Evolutionary conservation across 805 yeast species (phyloP), one percentile per base, ranked within the genome.

Genomic region (Starmerella davenportii): DNA sequence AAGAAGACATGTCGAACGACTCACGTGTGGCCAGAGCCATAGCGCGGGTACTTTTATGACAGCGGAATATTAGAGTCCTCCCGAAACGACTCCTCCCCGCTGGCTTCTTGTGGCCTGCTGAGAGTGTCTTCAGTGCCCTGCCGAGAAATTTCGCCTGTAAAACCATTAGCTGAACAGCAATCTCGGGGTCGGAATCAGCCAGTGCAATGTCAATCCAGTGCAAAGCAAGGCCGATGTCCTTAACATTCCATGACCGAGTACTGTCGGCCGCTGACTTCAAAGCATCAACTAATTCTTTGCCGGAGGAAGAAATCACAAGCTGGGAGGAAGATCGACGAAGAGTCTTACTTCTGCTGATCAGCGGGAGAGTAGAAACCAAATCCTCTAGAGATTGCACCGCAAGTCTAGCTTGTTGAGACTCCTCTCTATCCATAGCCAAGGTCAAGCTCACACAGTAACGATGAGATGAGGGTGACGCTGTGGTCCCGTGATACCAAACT

Each of bases 151-250:
- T 3, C 13, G 38, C 37, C 35, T 38, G 41, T 9, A 24, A n/a
- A 9, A 34, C 7, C n/a, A 38, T 34, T 18, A 38, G 38, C 18
- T 34, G 30, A 23, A n/a, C 11, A 15, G 38, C 30, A 7, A 21
- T 11, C 9, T 15, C 23, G 17, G 31, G 17, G 34, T 7, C 15
- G 15, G 11, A 9, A 9, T 21, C 21, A 11, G 25, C 24, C 38
- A 41, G 13, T 4, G 25, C 35, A 4, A 23, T 24, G 19, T 41
- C 30, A 7, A 35, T 30, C 43, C 43, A 41, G 14, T 41, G 36
- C 36, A 41, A 30, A 8, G 29, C 30, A 5, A 41, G 34, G n/a
- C 40, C 43, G 14, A 35, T 24, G 20, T 41, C 43, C 1, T 40
- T 37, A 13, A 36, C 37, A 9, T 38, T 38, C 9, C 30, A 17